Base-by-base conservation (phyloP, 1,284 basidiomycete species). In the Malassezia japonica region DNA sequence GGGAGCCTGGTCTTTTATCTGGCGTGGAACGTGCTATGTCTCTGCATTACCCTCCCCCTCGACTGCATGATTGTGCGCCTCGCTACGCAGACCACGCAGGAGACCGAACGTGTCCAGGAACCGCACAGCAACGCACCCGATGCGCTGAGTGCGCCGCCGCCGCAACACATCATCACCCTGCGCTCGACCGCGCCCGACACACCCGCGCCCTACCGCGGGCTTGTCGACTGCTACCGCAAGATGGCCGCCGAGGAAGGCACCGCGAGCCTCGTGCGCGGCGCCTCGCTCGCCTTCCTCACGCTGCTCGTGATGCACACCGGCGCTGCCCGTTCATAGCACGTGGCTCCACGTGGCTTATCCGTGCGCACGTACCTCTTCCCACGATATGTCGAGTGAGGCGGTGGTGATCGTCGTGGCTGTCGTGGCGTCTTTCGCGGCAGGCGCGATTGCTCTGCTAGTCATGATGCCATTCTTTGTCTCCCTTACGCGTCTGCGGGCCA, bases 191-290 rank as follows among this genome's bases (percentile, higher is more conserved):
- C n/a, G n/a, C n/a, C n/a, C n/a, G n/a, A n/a, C n/a, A n/a, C n/a
- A n/a, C n/a, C n/a, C n/a, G n/a, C n/a, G n/a, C 53, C 64, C 21
- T 72, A 72, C 48, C 48, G 48, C 5, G 66, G 67, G 8, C 35
- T 68, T 18, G 41, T 60, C 23, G 65, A 72, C 48, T 70, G 67
- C 49, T 40, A 63, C 18, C 58, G 56, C 38, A 65, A 67, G 55
- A 64, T 72, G 61, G 55, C 59, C 23, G 65, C 65, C 16, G 69
- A 72, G 42, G 69, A 72, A 23, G 69, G 69, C 4, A 24, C 59
- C 31, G 66, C 69, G 57, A 63, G 65, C 45, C 53, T 71, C n/a
- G 53, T 59, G 29, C 57, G 69, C 27, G 69, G 68, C 7, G 63
- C 38, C 8, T 21, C 23, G 23, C 13, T 40, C 38, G 28, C 38